Evolutionary conservation across 2,329 filamentous ascomycete genomes (phyloP).

Genomic region (Aureobasidium sp.): DNA sequence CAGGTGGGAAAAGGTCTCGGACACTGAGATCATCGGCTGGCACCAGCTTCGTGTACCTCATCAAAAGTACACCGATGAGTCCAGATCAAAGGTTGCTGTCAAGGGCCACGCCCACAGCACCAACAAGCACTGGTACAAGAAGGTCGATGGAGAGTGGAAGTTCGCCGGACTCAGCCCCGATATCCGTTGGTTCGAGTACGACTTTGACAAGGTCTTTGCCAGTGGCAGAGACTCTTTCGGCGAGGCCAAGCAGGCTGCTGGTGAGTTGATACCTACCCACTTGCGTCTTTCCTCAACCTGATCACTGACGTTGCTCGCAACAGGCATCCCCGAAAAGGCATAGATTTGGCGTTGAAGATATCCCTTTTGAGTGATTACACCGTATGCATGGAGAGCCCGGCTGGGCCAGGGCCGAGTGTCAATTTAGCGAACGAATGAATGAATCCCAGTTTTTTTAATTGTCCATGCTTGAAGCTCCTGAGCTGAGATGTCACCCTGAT

Average conservation of each 20-base stretch:
- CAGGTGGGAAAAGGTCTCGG: slow-evolving; percentile 42
- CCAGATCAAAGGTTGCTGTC: slow-evolving; percentile 37
- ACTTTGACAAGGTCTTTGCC: slow-evolving; percentile 48
- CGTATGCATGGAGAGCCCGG: slow-evolving; percentile 2
- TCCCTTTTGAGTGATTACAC: neutral
- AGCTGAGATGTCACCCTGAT: neutral
- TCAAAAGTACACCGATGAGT: slow-evolving; percentile 45
- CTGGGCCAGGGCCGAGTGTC: slow-evolving; percentile 2
- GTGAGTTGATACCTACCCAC: slow-evolving; percentile 16
- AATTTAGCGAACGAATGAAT: slow-evolving; percentile 10
- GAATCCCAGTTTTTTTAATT: neutral
- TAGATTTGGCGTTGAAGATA: neutral
- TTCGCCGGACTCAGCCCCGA: slow-evolving; percentile 47
- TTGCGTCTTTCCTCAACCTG: neutral
- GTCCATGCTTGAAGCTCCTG: neutral
- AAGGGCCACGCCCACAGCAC: slow-evolving; percentile 50
- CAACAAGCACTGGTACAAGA: slow-evolving; percentile 47
- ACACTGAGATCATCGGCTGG: slow-evolving; percentile 42
- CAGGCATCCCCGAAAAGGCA: slow-evolving; percentile 12
- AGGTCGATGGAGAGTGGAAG: slow-evolving; percentile 50
- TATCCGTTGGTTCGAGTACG: slow-evolving; percentile 47
- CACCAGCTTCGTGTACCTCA: slow-evolving; percentile 52
- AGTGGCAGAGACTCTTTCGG: slow-evolving; percentile 38
- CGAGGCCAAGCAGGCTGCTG: slow-evolving; percentile 33
- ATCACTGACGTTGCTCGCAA: neutral